Conservation (phyloP, 176 grass and related monocot species). For the Areca catechu region DNA sequence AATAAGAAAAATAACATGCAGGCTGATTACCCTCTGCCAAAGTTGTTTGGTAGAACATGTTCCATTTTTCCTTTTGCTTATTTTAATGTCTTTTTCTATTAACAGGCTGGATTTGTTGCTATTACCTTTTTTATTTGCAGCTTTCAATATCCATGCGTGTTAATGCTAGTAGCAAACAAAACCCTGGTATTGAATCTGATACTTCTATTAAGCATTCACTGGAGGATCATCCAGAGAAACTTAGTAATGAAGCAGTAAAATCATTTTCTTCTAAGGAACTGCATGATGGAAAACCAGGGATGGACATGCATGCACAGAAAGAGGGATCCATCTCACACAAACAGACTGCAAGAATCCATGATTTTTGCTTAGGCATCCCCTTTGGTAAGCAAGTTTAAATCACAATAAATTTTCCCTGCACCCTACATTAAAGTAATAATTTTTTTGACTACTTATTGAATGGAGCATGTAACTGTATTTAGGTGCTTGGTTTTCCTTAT, state of each 20-base stretch:
- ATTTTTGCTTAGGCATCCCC: slow-evolving; percentile 94
- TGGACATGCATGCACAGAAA: slow-evolving; percentile 1
- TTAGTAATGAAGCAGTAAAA: slow-evolving; percentile 23
- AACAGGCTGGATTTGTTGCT: no score
- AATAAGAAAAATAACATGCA: no score
- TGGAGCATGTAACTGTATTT: no score
- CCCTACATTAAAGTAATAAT: no score
- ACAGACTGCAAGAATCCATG: slow-evolving; percentile 75
- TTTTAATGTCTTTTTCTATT: no score
- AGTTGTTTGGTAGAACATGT: no score
- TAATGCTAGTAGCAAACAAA: slow-evolving; percentile 35
- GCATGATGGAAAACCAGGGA: slow-evolving; percentile 4
- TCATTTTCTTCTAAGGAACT: slow-evolving; percentile 17
- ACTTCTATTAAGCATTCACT: slow-evolving; percentile 22
- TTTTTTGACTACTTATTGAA: no score
- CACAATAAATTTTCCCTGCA: neutral
- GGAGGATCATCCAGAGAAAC: slow-evolving; percentile 19
- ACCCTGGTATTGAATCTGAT: slow-evolving; percentile 32
- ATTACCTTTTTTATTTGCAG: slow-evolving; percentile 29
- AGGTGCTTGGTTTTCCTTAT: no score
- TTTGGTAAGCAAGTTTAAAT: slow-evolving; percentile 47
- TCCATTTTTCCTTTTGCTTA: no score
- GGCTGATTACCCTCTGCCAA: no score
- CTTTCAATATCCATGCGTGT: slow-evolving; percentile 22
- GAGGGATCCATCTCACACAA: slow-evolving; percentile 30